These are phyloP conservation scores for Spathaspora hagerdaliae DNA, from an alignment of 805 yeast species.

Conservation along the genomic window DNA sequence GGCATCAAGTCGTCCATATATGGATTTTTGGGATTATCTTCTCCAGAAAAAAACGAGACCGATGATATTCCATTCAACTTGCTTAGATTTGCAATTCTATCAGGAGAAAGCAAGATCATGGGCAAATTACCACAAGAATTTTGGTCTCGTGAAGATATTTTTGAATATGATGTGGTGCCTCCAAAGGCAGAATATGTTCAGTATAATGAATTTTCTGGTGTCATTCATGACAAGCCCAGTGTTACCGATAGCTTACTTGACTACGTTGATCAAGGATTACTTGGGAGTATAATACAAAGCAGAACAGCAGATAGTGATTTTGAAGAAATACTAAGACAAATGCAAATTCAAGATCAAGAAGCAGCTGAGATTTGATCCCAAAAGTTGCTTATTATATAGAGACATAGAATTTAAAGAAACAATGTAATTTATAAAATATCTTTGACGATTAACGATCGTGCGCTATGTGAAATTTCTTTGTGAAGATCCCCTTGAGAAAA, in stretches of 20 bases:
- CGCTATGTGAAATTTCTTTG: too few relatives aligned
- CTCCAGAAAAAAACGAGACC: slow-evolving; percentile 3
- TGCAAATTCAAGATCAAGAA: slow-evolving; percentile 1
- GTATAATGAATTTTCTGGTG: slow-evolving; percentile 38
- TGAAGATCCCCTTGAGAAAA: too few relatives aligned
- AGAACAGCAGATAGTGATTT: slow-evolving; percentile 24
- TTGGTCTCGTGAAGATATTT: slow-evolving; percentile 60
- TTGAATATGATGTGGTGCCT: slow-evolving; percentile 71
- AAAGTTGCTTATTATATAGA: too few relatives aligned
- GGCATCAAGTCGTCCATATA: slow-evolving; percentile 2
- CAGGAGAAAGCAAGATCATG: slow-evolving; percentile 70
- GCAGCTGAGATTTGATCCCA: too few relatives aligned
- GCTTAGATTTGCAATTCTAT: slow-evolving; percentile 62
- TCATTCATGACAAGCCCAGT: slow-evolving; percentile 6
- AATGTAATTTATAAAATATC: too few relatives aligned
- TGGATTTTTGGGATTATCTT: slow-evolving; percentile 4
- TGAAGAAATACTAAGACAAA: slow-evolving; percentile 17
- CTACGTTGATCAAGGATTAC: slow-evolving; percentile 44
- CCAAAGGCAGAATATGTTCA: slow-evolving; percentile 39
- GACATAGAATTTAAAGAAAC: too few relatives aligned
- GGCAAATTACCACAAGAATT: slow-evolving; percentile 60
- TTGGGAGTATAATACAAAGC: slow-evolving; percentile 40
- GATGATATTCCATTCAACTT: slow-evolving; percentile 55
- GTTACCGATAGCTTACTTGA: slow-evolving; percentile 30
- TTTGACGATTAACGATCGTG: too few relatives aligned